Evolutionary conservation across 75 land plant species (phyloP).

Genomic region (Chamaecyparis obtusa): DNA sequence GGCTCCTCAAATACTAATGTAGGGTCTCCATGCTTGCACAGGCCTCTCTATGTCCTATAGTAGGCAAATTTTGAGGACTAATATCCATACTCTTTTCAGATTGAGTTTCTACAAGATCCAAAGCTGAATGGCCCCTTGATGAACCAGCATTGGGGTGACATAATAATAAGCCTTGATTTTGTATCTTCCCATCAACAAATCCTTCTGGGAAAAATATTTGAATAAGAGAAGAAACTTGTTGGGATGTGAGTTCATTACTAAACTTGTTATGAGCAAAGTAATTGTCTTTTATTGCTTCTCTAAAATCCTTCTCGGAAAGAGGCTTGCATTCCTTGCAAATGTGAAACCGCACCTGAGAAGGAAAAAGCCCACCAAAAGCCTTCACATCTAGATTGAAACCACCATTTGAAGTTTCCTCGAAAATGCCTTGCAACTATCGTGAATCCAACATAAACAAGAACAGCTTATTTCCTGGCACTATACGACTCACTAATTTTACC

Average conservation of each 20-base stretch:
- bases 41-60: neutral
- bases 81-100: conserved; percentile 11
- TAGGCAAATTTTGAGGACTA: conserved; percentile 5
- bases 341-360: conserved; percentile 12
- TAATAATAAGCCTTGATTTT: neutral
- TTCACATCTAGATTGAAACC: conserved; percentile 21
- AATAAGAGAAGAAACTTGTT: neutral
- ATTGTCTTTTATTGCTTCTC: neutral
- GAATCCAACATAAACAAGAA: conserved; percentile 30
- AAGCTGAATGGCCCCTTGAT: neutral
- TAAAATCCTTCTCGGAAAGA: conserved; percentile 1
- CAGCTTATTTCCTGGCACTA: conserved; percentile 37
- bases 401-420: conserved; percentile 35
- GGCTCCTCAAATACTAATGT: too few species aligned
- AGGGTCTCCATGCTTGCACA: too few species aligned
- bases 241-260: neutral
- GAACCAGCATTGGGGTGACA: neutral
- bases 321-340: conserved; percentile 2
- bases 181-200: neutral
- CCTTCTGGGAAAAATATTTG: conserved; percentile 6
- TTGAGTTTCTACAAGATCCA: neutral
- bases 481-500: conserved; percentile 18
- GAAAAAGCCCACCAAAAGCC: conserved; percentile 26
- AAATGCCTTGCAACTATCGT: conserved; percentile 36
- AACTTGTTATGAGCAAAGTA: neutral